Evolutionary conservation across 108 stramenopile species (phyloP), one percentile per base, ranked within the genome.

Genomic region (Cyclotella choctawhatcheeana): DNA sequence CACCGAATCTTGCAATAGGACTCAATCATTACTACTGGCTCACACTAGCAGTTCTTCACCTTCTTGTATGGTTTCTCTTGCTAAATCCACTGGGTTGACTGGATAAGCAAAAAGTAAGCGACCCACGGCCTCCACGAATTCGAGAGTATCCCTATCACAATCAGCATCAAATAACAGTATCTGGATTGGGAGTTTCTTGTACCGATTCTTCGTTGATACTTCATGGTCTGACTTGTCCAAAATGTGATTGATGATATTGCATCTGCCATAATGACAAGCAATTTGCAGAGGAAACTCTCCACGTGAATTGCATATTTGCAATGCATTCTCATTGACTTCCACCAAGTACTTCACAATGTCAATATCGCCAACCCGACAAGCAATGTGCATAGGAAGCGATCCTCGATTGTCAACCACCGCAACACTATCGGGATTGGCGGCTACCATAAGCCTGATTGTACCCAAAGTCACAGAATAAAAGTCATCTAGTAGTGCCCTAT

Each of bases 21-120:
- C n/a, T n/a, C n/a, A n/a, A n/a, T n/a, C n/a, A n/a, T n/a, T n/a
- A n/a, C n/a, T n/a, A n/a, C n/a, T n/a, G n/a, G n/a, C n/a, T n/a
- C n/a, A n/a, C n/a, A n/a, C n/a, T n/a, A n/a, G n/a, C n/a, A n/a
- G n/a, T n/a, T n/a, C n/a, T n/a, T n/a, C n/a, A n/a, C n/a, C n/a
- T n/a, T n/a, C n/a, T n/a, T n/a, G n/a, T n/a, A n/a, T n/a, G n/a
- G n/a, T n/a, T n/a, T n/a, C n/a, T n/a, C n/a, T n/a, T n/a, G n/a
- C n/a, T n/a, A n/a, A n/a, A n/a, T n/a, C n/a, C n/a, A n/a, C n/a
- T n/a, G n/a, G n/a, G n/a, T n/a, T n/a, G n/a, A n/a, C n/a, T n/a
- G 88, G 89, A 48, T 48, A n/a, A 4, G 47, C 47, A 17, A 10
- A n/a, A 4, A 62, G 61, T 22, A 62, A 22, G 40, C 34, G 34